Conservation (phyloP, 139 green algal species). For the Dunaliella primolecta region DNA sequence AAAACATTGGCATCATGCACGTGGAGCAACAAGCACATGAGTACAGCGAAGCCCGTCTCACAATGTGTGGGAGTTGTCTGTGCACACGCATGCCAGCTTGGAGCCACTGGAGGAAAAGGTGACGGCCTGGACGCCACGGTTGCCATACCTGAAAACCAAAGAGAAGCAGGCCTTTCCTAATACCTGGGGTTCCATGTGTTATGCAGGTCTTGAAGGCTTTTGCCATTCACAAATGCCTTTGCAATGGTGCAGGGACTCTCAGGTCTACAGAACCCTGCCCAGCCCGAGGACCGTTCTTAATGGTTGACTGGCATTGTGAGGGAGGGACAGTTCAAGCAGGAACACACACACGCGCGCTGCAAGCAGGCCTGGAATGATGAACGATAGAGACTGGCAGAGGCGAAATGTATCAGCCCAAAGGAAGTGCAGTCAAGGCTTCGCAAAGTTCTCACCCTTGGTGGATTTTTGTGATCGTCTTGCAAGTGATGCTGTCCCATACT, state of each 20-base stretch:
- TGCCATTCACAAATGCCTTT: too few relatives aligned
- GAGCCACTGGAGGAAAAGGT: slow-evolving; percentile 48
- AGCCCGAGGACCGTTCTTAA: too few relatives aligned
- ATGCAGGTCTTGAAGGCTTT: not conserved
- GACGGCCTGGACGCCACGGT: slow-evolving; percentile 48
- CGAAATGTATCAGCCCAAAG: too few relatives aligned
- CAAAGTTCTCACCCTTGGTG: slow-evolving; percentile 32
- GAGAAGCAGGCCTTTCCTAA: not conserved
- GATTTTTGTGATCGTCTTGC: slow-evolving; percentile 24
- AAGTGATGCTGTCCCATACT: slow-evolving; percentile 36
- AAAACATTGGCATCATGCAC: too few relatives aligned
- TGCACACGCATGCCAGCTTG: slow-evolving; percentile 41
- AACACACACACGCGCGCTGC: too few relatives aligned
- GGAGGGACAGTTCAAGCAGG: too few relatives aligned
- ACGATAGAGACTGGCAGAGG: too few relatives aligned
- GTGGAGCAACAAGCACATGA: slow-evolving; percentile 1
- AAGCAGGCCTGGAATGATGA: too few relatives aligned
- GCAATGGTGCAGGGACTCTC: not conserved
- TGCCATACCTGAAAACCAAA: slow-evolving; percentile 33
- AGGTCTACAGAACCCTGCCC: slow-evolving; percentile 8
- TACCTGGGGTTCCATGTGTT: not conserved
- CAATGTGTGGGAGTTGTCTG: slow-evolving; percentile 53
- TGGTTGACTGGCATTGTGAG: too few relatives aligned
- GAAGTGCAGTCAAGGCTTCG: too few relatives aligned
- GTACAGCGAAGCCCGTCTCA: too few relatives aligned